Evolutionary conservation across 2,329 filamentous ascomycete genomes (phyloP), one percentile per base, ranked within the genome.

Genomic region (Alternaria arborescens): DNA sequence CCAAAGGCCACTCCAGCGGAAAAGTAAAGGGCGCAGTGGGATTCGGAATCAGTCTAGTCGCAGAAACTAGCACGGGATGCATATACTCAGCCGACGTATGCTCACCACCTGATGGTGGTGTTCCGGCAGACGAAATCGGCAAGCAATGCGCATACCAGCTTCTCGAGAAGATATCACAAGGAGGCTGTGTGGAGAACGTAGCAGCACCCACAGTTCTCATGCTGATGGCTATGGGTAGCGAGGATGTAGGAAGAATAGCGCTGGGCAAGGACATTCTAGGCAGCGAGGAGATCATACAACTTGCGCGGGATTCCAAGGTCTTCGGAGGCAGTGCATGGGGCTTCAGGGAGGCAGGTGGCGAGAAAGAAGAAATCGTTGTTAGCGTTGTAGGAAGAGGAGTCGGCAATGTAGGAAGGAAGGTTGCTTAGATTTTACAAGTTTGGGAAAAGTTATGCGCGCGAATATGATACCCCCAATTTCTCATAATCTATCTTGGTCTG

Each of bases 201-300:
- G 91, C 92, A 3, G 89, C 89, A 5, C 84, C 87, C 3, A 94
- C 90, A 0, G 85, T 97, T 66, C 79, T 99, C 54, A 91, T 89
- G 18, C 83, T 99, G 64, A 99, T 99, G 95, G 93, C 94, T 34
- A 98, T 99, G 95, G 95, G 95, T 0, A 92, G 91, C 1, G 95
- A 98, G 77, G 95, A 99, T 78, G 93, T 99, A 14, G 95, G 95
- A 5, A 87, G 95, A 60, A 78, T 99, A 67, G 87, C 92, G 64
- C 77, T 99, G 60, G 93, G 94, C 32, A 89, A 88, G 70, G 91
- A 94, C 47, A 88, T 97, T 0, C 80, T 98, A 46, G 94, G 89
- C 0, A 91, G 89, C 3, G 92, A 97, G 75, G 90, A 92, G 61
- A 83, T 93, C 54, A 86, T 99, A 58, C 88, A 88, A 51, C 81